Conservation (phyloP, 164 flowering plant species). For the Kalanchoe fedtschenkoi region DNA sequence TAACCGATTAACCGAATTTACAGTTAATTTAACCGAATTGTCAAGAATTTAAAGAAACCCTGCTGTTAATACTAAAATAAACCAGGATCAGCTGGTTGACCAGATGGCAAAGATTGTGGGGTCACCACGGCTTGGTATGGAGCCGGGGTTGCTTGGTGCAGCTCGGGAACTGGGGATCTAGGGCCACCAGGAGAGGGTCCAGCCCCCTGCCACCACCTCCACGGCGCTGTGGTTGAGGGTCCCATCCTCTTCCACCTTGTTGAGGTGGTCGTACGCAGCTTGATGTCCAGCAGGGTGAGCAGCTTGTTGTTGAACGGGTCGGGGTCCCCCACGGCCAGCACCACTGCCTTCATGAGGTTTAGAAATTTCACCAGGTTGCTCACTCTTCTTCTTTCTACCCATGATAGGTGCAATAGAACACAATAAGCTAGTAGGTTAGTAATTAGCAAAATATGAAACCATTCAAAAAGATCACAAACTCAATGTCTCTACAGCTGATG, state of each 20-base stretch:
- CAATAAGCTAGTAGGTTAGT: too few species aligned
- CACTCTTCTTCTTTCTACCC: slow-evolving; percentile 66
- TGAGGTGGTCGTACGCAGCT: slow-evolving; percentile 19
- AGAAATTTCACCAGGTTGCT: slow-evolving; percentile 44
- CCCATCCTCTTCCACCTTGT: slow-evolving; percentile 33
- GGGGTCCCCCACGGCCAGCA: slow-evolving; percentile 15
- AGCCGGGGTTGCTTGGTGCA: slow-evolving; percentile 70
- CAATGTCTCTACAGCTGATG: too few species aligned
- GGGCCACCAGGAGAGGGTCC: slow-evolving; percentile 31
- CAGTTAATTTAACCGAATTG: slow-evolving; percentile 28
- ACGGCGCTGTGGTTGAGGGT: slow-evolving; percentile 18
- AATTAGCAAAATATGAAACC: neutral
- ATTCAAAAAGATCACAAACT: neutral
- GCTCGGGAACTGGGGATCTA: slow-evolving; percentile 55
- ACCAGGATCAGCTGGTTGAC: slow-evolving; percentile 33
- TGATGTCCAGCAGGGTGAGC: slow-evolving; percentile 22
- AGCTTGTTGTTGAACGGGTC: neutral
- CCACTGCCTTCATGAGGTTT: slow-evolving; percentile 37
- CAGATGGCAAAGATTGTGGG: slow-evolving; percentile 29
- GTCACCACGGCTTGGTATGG: slow-evolving; percentile 29
- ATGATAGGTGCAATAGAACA: slow-evolving; percentile 34
- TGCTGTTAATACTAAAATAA: slow-evolving; percentile 35
- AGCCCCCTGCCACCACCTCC: slow-evolving; percentile 25
- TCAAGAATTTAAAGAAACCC: slow-evolving; percentile 38
- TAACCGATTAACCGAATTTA: too few species aligned